phyloP scores from a whole-genome alignment of 23 red algal species.

The Chondrus crispus region DNA sequence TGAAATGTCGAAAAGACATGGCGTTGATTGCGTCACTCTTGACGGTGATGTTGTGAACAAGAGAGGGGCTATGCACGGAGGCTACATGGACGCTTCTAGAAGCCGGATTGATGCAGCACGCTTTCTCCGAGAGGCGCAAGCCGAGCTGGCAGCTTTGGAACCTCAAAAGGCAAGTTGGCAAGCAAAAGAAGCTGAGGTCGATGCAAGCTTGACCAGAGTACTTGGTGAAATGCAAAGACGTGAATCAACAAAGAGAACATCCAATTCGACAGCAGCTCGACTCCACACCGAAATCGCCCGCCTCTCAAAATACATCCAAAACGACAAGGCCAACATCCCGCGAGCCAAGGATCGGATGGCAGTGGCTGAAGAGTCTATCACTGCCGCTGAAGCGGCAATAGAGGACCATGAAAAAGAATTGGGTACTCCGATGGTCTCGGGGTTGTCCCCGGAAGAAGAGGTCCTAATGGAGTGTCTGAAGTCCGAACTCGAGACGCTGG shows the following conservation, averaged over 20 bases:
- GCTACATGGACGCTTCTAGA: constrained; percentile 74
- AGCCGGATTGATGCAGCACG: constrained; percentile 74
- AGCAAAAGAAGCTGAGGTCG: constrained; percentile 14
- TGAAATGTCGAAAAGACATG: constrained; percentile 45
- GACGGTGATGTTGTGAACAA: constrained; percentile 96
- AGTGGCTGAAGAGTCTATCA: constrained; percentile 15
- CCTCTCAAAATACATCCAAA: constrained; percentile 22
- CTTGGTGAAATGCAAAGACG: constrained; percentile 66
- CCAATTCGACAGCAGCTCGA: constrained; percentile 1
- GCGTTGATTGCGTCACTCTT: constrained; percentile 91
- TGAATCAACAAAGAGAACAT: constrained; percentile 8
- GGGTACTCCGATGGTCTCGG: constrained; percentile 54
- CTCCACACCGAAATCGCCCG: constrained; percentile 22
- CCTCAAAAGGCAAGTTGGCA: constrained; percentile 12
- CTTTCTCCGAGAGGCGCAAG: constrained; percentile 15
- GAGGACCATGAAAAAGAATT: constrained; percentile 61
- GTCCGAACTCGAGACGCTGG: constrained; percentile 18
- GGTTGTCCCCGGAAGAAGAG: constrained; percentile 55
- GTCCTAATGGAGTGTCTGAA: constrained; percentile 26
- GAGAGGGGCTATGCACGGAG: constrained; percentile 92
- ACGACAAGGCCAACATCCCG: constrained; percentile 20
- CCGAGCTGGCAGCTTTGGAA: constrained; percentile 13
- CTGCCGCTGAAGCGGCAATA: constrained; percentile 31
- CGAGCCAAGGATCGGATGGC: constrained; percentile 35
- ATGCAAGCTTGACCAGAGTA: constrained; percentile 31